These are phyloP conservation scores for Penicillium roqueforti DNA, from an alignment of 495 filamentous ascomycete species.

Conservation along the genomic window DNA sequence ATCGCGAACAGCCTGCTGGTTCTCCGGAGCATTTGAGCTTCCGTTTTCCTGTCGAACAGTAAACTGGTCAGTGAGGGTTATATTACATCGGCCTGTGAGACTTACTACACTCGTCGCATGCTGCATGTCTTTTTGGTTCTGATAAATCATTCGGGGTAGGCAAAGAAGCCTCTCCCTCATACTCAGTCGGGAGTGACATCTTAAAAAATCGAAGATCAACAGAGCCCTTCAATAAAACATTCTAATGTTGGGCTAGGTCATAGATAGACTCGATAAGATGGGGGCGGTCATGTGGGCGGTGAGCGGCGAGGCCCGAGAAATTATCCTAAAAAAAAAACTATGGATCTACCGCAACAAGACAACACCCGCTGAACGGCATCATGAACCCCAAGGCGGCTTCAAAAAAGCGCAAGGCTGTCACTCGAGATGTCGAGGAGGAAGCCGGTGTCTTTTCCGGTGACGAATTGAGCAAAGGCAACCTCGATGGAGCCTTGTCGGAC, in stretches of 20 bases:
- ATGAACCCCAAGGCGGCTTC: constrained; percentile 40
- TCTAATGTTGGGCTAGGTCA: constrained; percentile 10
- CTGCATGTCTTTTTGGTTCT: constrained; percentile 37
- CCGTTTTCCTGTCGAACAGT: constrained; percentile 33
- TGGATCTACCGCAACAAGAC: constrained; percentile 12
- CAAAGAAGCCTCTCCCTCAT: background rate
- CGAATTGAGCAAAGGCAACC: constrained; percentile 58
- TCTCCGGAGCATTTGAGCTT: constrained; percentile 50
- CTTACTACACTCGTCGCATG: constrained; percentile 45
- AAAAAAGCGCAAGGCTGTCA: constrained; percentile 58
- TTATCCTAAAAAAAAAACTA: constrained; percentile 31
- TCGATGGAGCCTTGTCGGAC: constrained; percentile 63
- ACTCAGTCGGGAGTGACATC: constrained; percentile 5
- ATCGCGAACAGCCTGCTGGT: constrained; percentile 38
- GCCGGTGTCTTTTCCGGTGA: constrained; percentile 56
- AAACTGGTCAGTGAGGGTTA: constrained; percentile 17
- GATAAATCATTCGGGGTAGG: background rate
- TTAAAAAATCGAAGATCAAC: background rate
- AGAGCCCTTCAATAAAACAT: background rate
- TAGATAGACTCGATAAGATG: constrained; percentile 25
- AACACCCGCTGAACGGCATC: constrained; percentile 15
- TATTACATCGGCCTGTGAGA: background rate
- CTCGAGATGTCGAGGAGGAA: constrained; percentile 49
- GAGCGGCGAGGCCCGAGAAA: constrained; percentile 23
- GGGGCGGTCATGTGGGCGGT: constrained; percentile 48